A percentile compares a stretch with the other conserved stretches of the same genome.
phyloP scores from a whole-genome alignment of 805 yeast species.

The Saccharomycopsis sp. region DNA sequence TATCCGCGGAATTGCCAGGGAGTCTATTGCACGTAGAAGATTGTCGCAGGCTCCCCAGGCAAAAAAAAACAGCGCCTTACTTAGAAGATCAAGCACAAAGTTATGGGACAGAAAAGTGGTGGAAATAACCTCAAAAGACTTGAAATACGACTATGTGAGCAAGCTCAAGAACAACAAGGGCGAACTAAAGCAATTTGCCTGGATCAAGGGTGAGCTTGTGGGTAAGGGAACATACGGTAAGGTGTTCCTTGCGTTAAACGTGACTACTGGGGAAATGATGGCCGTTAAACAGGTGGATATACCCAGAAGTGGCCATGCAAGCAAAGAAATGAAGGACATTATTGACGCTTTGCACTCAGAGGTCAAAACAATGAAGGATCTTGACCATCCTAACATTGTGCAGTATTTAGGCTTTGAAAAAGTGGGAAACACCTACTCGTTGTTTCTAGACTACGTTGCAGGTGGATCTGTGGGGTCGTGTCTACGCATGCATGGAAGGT shows the following conservation, averaged over 20 bases:
- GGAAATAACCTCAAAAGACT: slow-evolving; percentile 75
- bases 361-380: slow-evolving; percentile 87
- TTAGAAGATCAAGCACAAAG: slow-evolving; percentile 80
- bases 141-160: slow-evolving; percentile 57
- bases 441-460: slow-evolving; percentile 92
- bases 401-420: slow-evolving; percentile 94
- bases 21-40: slow-evolving; percentile 52
- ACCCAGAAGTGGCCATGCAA: slow-evolving; percentile 37
- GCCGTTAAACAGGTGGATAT: slow-evolving; percentile 94
- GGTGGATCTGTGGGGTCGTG: slow-evolving; percentile 95
- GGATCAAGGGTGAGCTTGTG: slow-evolving; percentile 96
- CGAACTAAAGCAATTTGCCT: slow-evolving; percentile 77
- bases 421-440: slow-evolving; percentile 62
- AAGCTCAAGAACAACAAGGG: slow-evolving; percentile 60
- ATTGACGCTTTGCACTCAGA: slow-evolving; percentile 83
- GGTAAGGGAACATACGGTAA: slow-evolving; percentile 97
- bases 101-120: slow-evolving; percentile 96
- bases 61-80: slow-evolving; percentile 27
- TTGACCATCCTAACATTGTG: slow-evolving; percentile 90
- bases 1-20: slow-evolving; percentile 87
- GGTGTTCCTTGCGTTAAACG: slow-evolving; percentile 85
- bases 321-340: slow-evolving; percentile 47
- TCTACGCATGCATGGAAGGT: slow-evolving; percentile 73
- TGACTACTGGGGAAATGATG: slow-evolving; percentile 96
- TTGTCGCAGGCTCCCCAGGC: slow-evolving; percentile 23